Percentiles rank a stretch among this genome's conserved stretches.
Conservation (phyloP, 1,139 yeast genomes). For the Scheffersomyces titani region DNA sequence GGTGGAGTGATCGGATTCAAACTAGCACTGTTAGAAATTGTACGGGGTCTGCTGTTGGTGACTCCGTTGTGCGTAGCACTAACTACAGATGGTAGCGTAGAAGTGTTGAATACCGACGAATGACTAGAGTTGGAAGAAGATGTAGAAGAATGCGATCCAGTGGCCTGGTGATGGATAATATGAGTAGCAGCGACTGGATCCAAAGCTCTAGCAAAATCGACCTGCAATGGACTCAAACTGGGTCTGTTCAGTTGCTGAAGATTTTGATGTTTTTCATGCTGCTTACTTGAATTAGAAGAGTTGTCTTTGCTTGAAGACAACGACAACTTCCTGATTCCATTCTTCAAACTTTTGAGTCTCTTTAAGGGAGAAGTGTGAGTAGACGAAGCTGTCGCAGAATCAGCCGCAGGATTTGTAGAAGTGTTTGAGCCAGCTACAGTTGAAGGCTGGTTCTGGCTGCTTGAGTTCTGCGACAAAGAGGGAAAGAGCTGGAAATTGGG, state of each 20-base stretch:
- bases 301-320: constrained; percentile 11
- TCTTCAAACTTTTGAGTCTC: constrained; percentile 39
- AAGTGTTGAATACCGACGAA: constrained; percentile 6
- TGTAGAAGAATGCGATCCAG: constrained; percentile 12
- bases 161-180: constrained; percentile 10
- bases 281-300: not conserved
- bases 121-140: constrained; percentile 9
- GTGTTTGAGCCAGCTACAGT: not conserved
- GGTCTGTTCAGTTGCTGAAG: constrained; percentile 20
- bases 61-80: constrained; percentile 1
- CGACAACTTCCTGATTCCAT: constrained; percentile 37
- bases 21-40: constrained; percentile 11
- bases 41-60: constrained; percentile 10
- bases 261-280: constrained; percentile 6
- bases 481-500: constrained; percentile 14
- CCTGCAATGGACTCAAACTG: constrained; percentile 21
- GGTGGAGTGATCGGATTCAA: constrained; percentile 36
- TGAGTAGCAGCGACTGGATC: not conserved
- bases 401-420: constrained; percentile 2
- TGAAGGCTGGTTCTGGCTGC: not conserved
- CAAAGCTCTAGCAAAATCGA: constrained; percentile 14
- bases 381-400: constrained; percentile 4
- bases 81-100: not conserved
- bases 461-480: constrained; percentile 7
- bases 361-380: constrained; percentile 29